Percentiles rank a stretch among this genome's conserved stretches.
Conservation (phyloP, 306 rosid genomes). For the Dryas drummondii region DNA sequence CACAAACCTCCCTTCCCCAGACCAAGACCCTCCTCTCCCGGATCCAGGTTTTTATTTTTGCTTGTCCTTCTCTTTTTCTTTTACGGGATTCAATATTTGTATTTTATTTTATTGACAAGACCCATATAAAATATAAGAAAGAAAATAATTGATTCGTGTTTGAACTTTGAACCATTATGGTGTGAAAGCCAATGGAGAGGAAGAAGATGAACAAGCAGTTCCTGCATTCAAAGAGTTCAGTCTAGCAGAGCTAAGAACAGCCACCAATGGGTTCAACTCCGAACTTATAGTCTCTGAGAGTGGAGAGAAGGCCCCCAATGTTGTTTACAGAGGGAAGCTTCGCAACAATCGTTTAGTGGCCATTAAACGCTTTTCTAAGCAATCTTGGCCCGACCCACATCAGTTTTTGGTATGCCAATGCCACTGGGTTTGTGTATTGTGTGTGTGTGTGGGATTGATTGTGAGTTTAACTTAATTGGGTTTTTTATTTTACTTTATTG, state of each 20-base stretch:
- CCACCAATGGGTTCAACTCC: slow-evolving; percentile 39
- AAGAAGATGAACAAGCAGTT: slow-evolving; percentile 27
- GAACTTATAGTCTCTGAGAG: slow-evolving; percentile 43
- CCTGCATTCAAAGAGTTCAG: slow-evolving; percentile 34
- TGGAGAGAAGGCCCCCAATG: slow-evolving; percentile 47
- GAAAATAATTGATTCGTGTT: neutral
- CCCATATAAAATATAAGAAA: neutral
- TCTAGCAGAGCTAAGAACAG: slow-evolving; percentile 37
- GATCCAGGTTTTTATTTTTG: slow-evolving; percentile 35
- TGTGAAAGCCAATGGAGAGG: slow-evolving; percentile 27
- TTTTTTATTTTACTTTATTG: neutral
- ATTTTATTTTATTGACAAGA: neutral
- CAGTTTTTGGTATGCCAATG: slow-evolving; percentile 35
- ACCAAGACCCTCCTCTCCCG: slow-evolving; percentile 32
- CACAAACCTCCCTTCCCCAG: slow-evolving; percentile 34
- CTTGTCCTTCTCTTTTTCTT: neutral
- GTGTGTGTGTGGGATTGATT: neutral
- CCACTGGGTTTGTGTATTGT: neutral
- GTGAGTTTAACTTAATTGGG: neutral
- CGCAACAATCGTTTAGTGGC: slow-evolving; percentile 38
- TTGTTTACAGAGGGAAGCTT: slow-evolving; percentile 45
- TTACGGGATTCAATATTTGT: neutral
- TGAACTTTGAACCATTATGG: neutral
- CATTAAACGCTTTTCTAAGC: slow-evolving; percentile 42
- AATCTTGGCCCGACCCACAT: slow-evolving; percentile 44